phyloP scores from a whole-genome alignment of 257 asterid genomes.

The Penstemon eatonii region DNA sequence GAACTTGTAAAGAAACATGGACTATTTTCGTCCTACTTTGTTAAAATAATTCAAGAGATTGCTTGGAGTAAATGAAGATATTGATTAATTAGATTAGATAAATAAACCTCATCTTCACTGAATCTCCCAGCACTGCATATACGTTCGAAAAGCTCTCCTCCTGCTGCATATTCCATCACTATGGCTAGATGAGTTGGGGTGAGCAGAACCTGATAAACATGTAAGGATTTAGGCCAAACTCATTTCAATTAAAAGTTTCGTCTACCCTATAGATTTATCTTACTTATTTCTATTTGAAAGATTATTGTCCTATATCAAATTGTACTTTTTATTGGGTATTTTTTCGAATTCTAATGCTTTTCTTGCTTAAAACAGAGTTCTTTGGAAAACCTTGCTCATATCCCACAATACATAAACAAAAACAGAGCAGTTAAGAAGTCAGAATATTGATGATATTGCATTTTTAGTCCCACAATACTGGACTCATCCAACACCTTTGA shows the following conservation, averaged over 20 bases:
- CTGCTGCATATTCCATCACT: conserved; percentile 56
- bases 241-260: neutral
- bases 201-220: conserved; percentile 39
- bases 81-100: neutral
- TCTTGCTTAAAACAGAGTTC: neutral
- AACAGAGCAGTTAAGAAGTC: neutral
- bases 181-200: conserved; percentile 59
- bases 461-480: neutral
- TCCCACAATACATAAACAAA: neutral
- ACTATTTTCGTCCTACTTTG: neutral
- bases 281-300: neutral
- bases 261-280: neutral
- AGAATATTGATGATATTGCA: too few relatives aligned
- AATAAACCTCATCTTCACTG: conserved; percentile 51
- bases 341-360: neutral
- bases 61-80: neutral
- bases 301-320: neutral
- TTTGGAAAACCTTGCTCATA: neutral
- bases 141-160: conserved; percentile 52
- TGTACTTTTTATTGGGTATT: neutral
- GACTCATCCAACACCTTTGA: neutral
- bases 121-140: conserved; percentile 58
- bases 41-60: neutral
- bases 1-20: neutral
- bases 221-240: neutral